These are phyloP conservation scores for Capsicum pubescens DNA, from an alignment of 257 asterid genomes.

Conservation along the genomic window DNA sequence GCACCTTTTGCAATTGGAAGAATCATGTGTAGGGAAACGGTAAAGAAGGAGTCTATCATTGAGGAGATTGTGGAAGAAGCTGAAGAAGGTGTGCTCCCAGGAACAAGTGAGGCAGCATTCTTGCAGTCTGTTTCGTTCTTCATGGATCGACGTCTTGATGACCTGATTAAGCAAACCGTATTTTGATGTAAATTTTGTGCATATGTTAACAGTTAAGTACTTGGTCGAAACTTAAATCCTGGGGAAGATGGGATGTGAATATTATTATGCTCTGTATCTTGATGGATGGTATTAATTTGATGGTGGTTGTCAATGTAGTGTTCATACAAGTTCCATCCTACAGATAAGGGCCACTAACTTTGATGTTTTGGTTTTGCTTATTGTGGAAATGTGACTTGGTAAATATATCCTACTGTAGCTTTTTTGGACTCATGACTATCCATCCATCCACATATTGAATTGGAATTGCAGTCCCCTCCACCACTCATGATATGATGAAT, in stretches of 20 bases:
- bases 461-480: background rate
- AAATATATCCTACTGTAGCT: conserved; percentile 16
- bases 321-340: background rate
- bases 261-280: background rate
- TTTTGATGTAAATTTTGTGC: conserved; percentile 30
- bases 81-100: conserved; percentile 56
- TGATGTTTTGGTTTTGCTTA: background rate
- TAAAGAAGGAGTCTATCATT: conserved; percentile 57
- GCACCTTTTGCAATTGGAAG: conserved; percentile 66
- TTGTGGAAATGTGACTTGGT: conserved; percentile 1
- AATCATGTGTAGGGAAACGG: conserved; percentile 70
- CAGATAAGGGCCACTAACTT: background rate
- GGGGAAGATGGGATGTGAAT: conserved; percentile 12
- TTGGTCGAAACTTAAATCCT: background rate
- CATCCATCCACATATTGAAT: conserved; percentile 1
- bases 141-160: conserved; percentile 63
- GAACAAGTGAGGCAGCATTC: conserved; percentile 60
- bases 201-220: background rate
- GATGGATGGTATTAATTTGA: background rate
- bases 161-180: conserved; percentile 15
- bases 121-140: conserved; percentile 53
- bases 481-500: conserved; percentile 6
- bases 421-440: background rate
- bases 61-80: conserved; percentile 71
- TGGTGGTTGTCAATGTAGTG: background rate